Conservation (phyloP, 441 rosid genomes). For the Hypseocharis bilobata region DNA sequence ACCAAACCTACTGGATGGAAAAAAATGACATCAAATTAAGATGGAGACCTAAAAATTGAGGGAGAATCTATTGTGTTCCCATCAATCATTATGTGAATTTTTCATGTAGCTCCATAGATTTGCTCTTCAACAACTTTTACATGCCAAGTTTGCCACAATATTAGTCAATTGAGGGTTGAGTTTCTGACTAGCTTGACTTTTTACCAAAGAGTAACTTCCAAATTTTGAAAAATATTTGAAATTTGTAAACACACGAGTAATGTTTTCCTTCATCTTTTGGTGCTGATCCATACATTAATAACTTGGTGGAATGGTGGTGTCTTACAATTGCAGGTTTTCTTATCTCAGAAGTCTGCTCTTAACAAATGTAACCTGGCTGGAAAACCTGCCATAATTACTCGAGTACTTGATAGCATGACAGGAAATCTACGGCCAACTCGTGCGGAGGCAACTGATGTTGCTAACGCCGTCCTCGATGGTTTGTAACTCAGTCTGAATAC, state of each 20-base stretch:
- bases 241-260: too few relatives aligned
- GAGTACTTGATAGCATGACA: constrained; percentile 28
- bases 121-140: too few relatives aligned
- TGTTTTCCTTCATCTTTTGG: background rate
- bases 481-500: background rate
- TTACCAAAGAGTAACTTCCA: too few relatives aligned
- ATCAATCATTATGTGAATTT: too few relatives aligned
- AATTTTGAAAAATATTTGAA: too few relatives aligned
- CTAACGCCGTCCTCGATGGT: constrained; percentile 30
- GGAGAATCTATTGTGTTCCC: too few relatives aligned
- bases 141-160: background rate
- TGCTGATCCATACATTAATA: too few relatives aligned
- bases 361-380: constrained; percentile 23
- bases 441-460: constrained; percentile 31
- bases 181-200: too few relatives aligned
- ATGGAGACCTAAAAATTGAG: too few relatives aligned
- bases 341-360: constrained; percentile 23
- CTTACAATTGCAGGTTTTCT: constrained; percentile 20
- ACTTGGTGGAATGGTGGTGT: background rate
- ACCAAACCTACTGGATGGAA: too few relatives aligned
- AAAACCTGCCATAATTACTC: constrained; percentile 25
- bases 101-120: too few relatives aligned
- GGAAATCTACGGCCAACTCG: constrained; percentile 30
- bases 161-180: background rate
- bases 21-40: too few relatives aligned